Conservation (phyloP, 2,329 filamentous ascomycete genomes). For the Colletotrichum godetiae region DNA sequence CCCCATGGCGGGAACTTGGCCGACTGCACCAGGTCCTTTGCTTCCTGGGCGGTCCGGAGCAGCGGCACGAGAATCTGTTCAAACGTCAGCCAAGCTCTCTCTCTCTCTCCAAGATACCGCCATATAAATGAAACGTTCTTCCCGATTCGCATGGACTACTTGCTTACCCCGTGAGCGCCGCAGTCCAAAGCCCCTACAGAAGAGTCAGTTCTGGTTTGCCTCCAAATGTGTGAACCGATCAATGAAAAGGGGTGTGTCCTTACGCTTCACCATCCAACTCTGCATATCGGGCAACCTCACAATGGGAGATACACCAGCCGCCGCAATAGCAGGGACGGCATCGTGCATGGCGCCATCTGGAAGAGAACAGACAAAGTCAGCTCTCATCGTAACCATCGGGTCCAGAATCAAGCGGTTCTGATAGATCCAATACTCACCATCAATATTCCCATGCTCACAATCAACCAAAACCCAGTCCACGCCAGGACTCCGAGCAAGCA, state of each 20-base stretch:
- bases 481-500: conserved; percentile 69
- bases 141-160: neutral
- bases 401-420: neutral
- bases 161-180: conserved; percentile 64
- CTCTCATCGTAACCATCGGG: neutral
- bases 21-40: conserved; percentile 59
- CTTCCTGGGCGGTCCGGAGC: conserved; percentile 64
- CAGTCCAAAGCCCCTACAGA: conserved; percentile 64
- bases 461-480: conserved; percentile 75
- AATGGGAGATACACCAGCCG: conserved; percentile 54
- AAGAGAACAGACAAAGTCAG: neutral
- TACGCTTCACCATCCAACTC: conserved; percentile 67
- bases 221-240: neutral
- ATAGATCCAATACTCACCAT: conserved; percentile 48
- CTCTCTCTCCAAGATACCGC: too few relatives aligned
- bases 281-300: conserved; percentile 67
- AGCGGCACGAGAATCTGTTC: conserved; percentile 62
- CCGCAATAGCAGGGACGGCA: conserved; percentile 62
- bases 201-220: neutral
- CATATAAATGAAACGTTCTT: neutral
- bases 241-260: conserved; percentile 38
- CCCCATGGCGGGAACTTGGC: conserved; percentile 69
- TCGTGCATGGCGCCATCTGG: conserved; percentile 63
- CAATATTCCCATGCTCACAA: conserved; percentile 64
- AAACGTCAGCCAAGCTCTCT: conserved; percentile 10